phyloP scores from a whole-genome alignment of 2,329 filamentous ascomycete genomes.

The Chrysosporium keratinophilum region DNA sequence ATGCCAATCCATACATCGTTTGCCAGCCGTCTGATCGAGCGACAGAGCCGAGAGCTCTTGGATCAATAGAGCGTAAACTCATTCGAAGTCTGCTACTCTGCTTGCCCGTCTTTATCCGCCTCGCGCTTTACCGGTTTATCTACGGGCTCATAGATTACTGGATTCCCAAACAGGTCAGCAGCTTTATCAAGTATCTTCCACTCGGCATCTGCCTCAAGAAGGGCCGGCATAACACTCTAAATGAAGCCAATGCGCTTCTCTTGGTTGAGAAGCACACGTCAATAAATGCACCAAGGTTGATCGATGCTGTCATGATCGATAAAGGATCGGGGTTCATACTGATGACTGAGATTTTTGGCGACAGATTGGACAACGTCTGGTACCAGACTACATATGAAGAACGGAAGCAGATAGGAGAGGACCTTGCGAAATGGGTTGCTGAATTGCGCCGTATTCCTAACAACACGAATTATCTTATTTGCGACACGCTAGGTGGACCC shows the following conservation, averaged over 20 bases:
- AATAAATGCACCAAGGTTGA: conserved; percentile 14
- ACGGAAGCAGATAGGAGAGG: conserved; percentile 14
- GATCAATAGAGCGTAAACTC: background rate
- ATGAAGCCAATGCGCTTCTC: conserved; percentile 14
- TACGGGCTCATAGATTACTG: conserved; percentile 2
- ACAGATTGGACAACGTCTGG: conserved; percentile 3
- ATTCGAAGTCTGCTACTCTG: conserved; percentile 2
- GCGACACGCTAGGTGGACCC: conserved; percentile 11
- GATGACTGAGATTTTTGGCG: conserved; percentile 13
- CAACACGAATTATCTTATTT: conserved; percentile 11
- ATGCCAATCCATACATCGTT: background rate
- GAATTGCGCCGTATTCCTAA: conserved; percentile 15
- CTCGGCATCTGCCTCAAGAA: conserved; percentile 13
- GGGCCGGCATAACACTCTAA: conserved; percentile 3
- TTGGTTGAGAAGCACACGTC: conserved; percentile 13
- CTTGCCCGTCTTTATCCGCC: conserved; percentile 5
- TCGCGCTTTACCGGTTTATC: conserved; percentile 7
- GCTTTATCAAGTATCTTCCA: conserved; percentile 12
- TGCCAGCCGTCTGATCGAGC: background rate
- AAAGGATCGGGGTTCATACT: conserved; percentile 12
- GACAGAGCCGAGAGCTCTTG: conserved; percentile 2
- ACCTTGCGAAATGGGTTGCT: conserved; percentile 12
- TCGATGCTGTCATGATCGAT: conserved; percentile 14
- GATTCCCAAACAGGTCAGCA: conserved; percentile 4
- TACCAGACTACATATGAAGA: conserved; percentile 14